These are phyloP conservation scores for Nakazawaea wickerhamii DNA, from an alignment of 805 yeast genomes.

Conservation along the genomic window DNA sequence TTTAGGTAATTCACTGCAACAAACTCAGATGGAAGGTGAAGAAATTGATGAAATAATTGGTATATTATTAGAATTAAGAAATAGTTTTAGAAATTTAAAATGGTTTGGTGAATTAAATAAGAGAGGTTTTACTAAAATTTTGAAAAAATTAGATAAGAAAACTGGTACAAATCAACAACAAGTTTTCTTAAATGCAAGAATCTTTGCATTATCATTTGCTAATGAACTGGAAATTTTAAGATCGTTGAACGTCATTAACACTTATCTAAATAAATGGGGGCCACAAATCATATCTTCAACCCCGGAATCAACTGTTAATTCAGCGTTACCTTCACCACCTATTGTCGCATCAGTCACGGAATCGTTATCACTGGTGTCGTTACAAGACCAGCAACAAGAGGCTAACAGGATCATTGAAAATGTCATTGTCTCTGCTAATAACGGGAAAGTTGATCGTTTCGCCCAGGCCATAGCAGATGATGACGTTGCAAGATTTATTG, in stretches of 20 bases:
- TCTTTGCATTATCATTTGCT: conserved; percentile 72
- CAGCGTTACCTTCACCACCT: conserved; percentile 12
- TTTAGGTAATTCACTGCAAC: conserved; percentile 27
- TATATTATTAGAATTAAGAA: conserved; percentile 69
- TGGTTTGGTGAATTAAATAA: conserved; percentile 94
- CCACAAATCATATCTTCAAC: conserved; percentile 26
- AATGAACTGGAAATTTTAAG: conserved; percentile 56
- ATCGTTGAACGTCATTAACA: conserved; percentile 48
- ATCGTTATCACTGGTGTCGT: neutral
- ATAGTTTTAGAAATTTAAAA: conserved; percentile 73
- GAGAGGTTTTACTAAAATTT: conserved; percentile 81
- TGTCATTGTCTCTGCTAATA: neutral
- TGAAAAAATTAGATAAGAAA: conserved; percentile 88
- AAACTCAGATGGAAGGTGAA: conserved; percentile 34
- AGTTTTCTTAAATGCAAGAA: conserved; percentile 58
- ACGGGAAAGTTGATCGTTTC: conserved; percentile 17
- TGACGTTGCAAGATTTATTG: conserved; percentile 15
- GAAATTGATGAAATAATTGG: conserved; percentile 61
- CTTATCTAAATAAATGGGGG: conserved; percentile 46
- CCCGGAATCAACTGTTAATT: neutral
- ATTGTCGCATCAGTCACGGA: conserved; percentile 16
- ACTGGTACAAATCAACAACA: conserved; percentile 53
- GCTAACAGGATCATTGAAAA: conserved; percentile 1
- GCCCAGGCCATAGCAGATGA: conserved; percentile 22
- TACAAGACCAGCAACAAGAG: neutral